Evolutionary conservation across 495 filamentous ascomycete genomes (phyloP), one percentile per base, ranked within the genome.

Genomic region (Thermothielavioides terrestris): DNA sequence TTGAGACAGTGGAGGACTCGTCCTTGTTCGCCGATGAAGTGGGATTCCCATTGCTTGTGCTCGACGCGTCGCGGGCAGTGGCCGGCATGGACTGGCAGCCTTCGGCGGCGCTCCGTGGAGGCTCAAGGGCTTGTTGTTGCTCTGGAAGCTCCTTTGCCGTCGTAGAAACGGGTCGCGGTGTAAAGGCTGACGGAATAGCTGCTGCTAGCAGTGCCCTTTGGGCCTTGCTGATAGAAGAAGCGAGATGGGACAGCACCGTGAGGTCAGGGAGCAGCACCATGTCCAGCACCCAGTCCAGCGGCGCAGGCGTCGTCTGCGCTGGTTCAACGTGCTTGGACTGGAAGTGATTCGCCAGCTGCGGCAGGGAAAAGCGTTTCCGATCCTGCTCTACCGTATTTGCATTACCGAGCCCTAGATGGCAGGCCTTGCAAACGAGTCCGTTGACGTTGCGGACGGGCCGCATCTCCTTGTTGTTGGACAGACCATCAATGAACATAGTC

Each of bases 261-360:
- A 67, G 47, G 53, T 80, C 77, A 1, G 83, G 81, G 21, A 85
- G 70, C 52, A 83, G 71, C 43, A 89, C 77, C 85, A 89, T 88
- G 48, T 88, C 74, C 37, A 65, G 62, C 42, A 70, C 74, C 85
- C 85, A 89, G 62, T 88, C 76, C 14, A 73, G 61, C 12, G 58
- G 48, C 41, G 60, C 49, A 2, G 21, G 41, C 20, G 55, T 50
- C 17, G 31, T 42, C 43, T 59, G 67, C 54, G 59, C 62, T 18
- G 60, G 52, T 32, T 66, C 57, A 49, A 77, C 55, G 61, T 89
- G 85, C 39, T 68, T 65, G 44, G 69, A 67, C 42, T 83, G 76
- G 55, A 88, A 89, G 67, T 89, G 85, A 39, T 74, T 80, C 42
- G 83, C 67, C 18, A 89, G 64, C 48, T 82, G 74, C 22, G 75